Conservation (phyloP, 2,329 filamentous ascomycete species). For the Xylariaceae sp. region DNA sequence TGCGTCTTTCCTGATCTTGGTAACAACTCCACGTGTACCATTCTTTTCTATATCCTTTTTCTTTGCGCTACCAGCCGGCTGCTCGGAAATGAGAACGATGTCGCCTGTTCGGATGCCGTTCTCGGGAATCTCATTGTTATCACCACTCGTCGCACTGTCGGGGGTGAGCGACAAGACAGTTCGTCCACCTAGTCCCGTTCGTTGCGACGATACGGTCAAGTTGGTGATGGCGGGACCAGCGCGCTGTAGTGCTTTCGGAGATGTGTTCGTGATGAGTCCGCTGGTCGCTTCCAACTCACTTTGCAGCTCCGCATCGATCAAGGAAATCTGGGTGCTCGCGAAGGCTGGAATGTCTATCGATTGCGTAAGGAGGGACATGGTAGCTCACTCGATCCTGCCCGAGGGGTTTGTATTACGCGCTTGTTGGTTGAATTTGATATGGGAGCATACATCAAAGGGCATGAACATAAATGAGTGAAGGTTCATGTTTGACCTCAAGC, state of each 20-base stretch:
- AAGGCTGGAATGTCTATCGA: slow-evolving; percentile 66
- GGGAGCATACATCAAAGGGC: no score
- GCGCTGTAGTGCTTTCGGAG: slow-evolving; percentile 67
- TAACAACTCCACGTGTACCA: slow-evolving; percentile 69
- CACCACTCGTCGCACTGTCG: slow-evolving; percentile 62
- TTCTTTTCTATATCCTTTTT: slow-evolving; percentile 71
- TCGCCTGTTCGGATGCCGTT: slow-evolving; percentile 76
- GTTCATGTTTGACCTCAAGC: no score
- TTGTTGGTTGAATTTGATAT: no score
- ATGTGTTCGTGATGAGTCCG: slow-evolving; percentile 63
- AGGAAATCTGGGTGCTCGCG: slow-evolving; percentile 65
- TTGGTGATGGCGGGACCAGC: slow-evolving; percentile 79
- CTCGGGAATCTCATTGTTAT: slow-evolving; percentile 59
- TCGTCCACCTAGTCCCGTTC: slow-evolving; percentile 89
- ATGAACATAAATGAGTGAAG: no score
- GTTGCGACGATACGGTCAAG: slow-evolving; percentile 68
- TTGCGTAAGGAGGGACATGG: slow-evolving; percentile 38
- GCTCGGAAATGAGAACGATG: slow-evolving; percentile 73
- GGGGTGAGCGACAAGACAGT: slow-evolving; percentile 77
- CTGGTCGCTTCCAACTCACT: slow-evolving; percentile 71
- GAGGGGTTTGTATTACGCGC: no score
- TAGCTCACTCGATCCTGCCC: neutral
- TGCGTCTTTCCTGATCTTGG: slow-evolving; percentile 55
- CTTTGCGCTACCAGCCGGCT: slow-evolving; percentile 68
- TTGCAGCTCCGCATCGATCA: slow-evolving; percentile 69